phyloP scores from a whole-genome alignment of 1,284 basidiomycete genomes.

The Cryptococcus floricola region DNA sequence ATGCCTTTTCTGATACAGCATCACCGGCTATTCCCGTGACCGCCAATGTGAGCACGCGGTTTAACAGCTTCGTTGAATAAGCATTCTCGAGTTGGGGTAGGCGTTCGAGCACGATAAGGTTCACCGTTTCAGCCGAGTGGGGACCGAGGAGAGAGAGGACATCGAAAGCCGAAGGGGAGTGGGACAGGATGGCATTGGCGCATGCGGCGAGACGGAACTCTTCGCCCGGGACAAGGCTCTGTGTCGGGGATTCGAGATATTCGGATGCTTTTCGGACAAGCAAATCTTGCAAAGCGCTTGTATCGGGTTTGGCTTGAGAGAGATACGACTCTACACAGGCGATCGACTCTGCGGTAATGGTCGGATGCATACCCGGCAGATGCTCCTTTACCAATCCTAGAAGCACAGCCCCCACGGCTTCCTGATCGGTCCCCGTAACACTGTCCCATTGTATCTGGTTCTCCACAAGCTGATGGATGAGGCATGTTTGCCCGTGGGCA shows the following conservation, averaged over 20 bases:
- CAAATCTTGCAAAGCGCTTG: background rate
- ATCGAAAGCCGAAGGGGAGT: background rate
- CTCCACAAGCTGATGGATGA: conserved; percentile 26
- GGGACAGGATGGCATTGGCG: conserved; percentile 7
- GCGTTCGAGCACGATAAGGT: conserved; percentile 7
- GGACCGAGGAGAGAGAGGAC: conserved; percentile 4
- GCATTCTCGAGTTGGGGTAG: conserved; percentile 1
- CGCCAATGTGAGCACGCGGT: conserved; percentile 5
- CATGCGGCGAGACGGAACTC: conserved; percentile 7
- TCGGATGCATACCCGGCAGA: conserved; percentile 4
- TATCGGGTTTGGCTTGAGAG: background rate
- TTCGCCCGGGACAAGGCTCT: conserved; percentile 5
- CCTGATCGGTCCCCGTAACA: conserved; percentile 1
- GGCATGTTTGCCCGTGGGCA: conserved; percentile 34
- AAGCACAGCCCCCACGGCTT: conserved; percentile 12
- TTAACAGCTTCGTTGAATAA: conserved; percentile 1
- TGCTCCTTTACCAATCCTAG: conserved; percentile 3
- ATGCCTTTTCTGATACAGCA: conserved; percentile 5
- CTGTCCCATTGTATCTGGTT: conserved; percentile 29
- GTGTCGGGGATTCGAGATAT: background rate
- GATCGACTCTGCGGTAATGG: conserved; percentile 13
- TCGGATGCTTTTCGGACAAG: background rate
- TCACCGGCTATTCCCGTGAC: conserved; percentile 3
- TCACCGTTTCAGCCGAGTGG: conserved; percentile 3
- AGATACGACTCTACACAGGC: conserved; percentile 19